phyloP scores from a whole-genome alignment of 352 stramenopile genomes.

The Hyaloperonospora arabidopsidis region DNA sequence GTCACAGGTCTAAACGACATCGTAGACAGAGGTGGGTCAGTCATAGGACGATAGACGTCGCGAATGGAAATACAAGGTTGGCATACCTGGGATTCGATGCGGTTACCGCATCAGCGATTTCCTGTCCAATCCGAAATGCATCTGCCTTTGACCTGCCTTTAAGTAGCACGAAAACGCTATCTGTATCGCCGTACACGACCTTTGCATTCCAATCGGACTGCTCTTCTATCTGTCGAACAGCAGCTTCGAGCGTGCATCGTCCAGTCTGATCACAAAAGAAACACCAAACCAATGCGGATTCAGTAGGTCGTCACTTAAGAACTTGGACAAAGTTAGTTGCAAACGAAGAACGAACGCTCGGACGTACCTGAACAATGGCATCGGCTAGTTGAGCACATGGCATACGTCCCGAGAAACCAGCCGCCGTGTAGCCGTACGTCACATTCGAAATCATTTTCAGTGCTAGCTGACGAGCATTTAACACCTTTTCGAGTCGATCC shows the following conservation, averaged over 20 bases:
- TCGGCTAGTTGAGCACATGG: constrained; percentile 94
- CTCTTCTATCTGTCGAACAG: constrained; percentile 88
- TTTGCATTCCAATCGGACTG: constrained; percentile 76
- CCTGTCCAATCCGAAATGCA: constrained; percentile 91
- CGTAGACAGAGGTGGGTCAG: background rate
- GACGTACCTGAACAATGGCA: constrained; percentile 92
- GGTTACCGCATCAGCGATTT: constrained; percentile 86
- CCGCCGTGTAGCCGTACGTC: constrained; percentile 98
- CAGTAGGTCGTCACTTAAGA: background rate
- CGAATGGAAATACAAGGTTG: background rate
- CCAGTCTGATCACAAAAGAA: constrained; percentile 41
- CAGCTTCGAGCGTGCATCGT: constrained; percentile 89
- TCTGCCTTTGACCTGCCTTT: constrained; percentile 88
- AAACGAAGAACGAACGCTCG: background rate
- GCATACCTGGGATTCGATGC: constrained; percentile 68
- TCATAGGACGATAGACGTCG: background rate
- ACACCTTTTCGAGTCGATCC: constrained; percentile 49
- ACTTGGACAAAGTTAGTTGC: background rate
- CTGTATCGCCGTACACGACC: constrained; percentile 97
- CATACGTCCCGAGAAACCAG: constrained; percentile 96
- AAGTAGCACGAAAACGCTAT: constrained; percentile 97
- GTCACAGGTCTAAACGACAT: constrained; percentile 47
- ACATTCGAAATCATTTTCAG: constrained; percentile 99
- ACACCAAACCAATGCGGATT: background rate
- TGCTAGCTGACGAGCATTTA: constrained; percentile 85